Conservation (phyloP, 768 basidiomycete species). For the Lactarius sanguifluus region DNA sequence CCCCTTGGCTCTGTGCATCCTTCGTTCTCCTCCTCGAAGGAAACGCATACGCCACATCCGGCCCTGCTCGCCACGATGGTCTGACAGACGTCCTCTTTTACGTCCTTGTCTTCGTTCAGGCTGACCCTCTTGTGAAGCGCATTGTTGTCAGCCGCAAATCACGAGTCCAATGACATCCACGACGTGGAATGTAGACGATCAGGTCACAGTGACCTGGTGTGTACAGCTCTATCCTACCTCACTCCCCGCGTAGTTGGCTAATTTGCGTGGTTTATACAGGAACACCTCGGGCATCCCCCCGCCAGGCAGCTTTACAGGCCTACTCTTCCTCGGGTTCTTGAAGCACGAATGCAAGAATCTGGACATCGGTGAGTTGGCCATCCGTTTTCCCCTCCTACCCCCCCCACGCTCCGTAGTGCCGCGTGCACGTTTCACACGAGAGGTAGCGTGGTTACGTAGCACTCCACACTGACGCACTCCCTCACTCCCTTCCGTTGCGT, state of each 20-base stretch:
- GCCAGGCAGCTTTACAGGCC: conserved; percentile 40
- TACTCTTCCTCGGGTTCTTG: conserved; percentile 47
- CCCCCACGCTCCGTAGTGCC: not conserved
- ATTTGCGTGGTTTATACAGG: conserved; percentile 2
- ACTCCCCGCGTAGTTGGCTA: not conserved
- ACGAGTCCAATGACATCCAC: conserved; percentile 37
- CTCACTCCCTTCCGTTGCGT: not conserved
- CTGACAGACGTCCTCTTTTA: conserved; percentile 53
- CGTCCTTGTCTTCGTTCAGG: conserved; percentile 3
- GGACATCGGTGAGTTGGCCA: too few species aligned
- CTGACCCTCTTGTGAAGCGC: conserved; percentile 10
- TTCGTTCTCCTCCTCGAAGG: conserved; percentile 37
- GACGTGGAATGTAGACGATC: conserved; percentile 40
- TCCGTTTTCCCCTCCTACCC: not conserved
- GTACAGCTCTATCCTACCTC: not conserved
- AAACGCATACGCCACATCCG: conserved; percentile 36
- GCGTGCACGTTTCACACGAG: not conserved
- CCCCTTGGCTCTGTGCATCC: conserved; percentile 34
- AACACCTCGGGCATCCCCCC: conserved; percentile 41
- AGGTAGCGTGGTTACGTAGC: not conserved
- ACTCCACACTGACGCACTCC: conserved; percentile 7
- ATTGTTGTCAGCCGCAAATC: conserved; percentile 38
- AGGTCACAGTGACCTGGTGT: conserved; percentile 46
- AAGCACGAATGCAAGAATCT: conserved; percentile 40
- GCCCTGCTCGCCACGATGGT: conserved; percentile 70